phyloP scores from a whole-genome alignment of 2,329 filamentous ascomycete species.

The Madurella mycetomatis region DNA sequence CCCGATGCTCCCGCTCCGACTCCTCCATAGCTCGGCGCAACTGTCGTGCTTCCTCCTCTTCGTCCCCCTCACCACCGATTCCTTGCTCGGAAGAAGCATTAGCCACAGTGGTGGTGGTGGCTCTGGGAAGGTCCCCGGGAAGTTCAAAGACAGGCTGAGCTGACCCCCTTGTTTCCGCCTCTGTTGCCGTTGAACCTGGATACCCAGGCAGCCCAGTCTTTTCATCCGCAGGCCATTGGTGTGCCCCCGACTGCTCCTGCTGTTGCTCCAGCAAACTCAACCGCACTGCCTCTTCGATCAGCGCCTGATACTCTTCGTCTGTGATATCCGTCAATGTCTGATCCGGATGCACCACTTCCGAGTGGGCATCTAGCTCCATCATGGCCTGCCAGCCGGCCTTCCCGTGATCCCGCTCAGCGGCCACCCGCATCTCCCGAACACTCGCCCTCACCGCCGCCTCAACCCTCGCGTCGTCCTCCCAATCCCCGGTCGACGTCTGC shows the following conservation, averaged over 20 bases:
- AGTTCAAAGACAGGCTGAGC: background rate
- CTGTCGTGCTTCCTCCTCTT: slow-evolving; percentile 39
- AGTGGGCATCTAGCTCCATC: background rate
- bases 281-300: slow-evolving; percentile 53
- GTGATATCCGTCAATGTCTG: slow-evolving; percentile 44
- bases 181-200: background rate
- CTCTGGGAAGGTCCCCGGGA: background rate
- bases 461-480: slow-evolving; percentile 64
- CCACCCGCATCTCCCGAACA: slow-evolving; percentile 49
- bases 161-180: background rate
- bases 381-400: background rate
- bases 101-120: background rate
- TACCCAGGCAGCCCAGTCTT: slow-evolving; percentile 1
- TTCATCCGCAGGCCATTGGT: background rate
- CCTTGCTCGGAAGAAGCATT: background rate
- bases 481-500: slow-evolving; percentile 65
- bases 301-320: slow-evolving; percentile 54
- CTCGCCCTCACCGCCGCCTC: slow-evolving; percentile 72
- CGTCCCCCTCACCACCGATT: slow-evolving; percentile 16
- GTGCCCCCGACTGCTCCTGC: slow-evolving; percentile 5
- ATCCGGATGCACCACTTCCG: slow-evolving; percentile 25
- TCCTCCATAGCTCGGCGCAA: slow-evolving; percentile 45
- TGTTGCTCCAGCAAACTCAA: slow-evolving; percentile 40
- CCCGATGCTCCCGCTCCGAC: slow-evolving; percentile 42
- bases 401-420: slow-evolving; percentile 22